Percentiles rank a stretch among this genome's conserved stretches.
Conservation (phyloP, 1,284 basidiomycete species). For the Sporisorium iseilematis-ciliati region DNA sequence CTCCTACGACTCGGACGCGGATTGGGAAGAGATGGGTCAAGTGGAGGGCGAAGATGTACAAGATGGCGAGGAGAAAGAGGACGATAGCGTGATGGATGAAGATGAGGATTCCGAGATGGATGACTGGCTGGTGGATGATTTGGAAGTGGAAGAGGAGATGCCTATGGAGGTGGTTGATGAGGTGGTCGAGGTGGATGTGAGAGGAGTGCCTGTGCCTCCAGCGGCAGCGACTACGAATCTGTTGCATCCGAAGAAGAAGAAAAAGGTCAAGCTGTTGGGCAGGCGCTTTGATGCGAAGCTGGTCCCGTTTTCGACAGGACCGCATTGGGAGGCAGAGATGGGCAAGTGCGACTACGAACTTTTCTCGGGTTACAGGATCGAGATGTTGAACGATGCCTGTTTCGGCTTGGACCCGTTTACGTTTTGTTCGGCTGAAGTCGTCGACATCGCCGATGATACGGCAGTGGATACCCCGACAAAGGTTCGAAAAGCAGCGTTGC, state of each 20-base stretch:
- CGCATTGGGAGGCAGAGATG: slow-evolving; percentile 62
- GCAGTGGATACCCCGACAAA: slow-evolving; percentile 19
- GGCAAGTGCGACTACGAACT: slow-evolving; percentile 54
- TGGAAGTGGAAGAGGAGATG: slow-evolving; percentile 64
- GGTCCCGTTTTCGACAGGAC: slow-evolving; percentile 64
- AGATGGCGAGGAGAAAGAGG: slow-evolving; percentile 58
- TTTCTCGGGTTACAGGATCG: slow-evolving; percentile 62
- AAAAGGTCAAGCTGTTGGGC: slow-evolving; percentile 64
- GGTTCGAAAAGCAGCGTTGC: slow-evolving; percentile 23
- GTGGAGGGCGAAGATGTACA: slow-evolving; percentile 65
- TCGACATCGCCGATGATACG: slow-evolving; percentile 9
- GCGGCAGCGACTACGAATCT: slow-evolving; percentile 25
- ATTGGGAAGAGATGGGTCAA: slow-evolving; percentile 66
- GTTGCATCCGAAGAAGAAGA: slow-evolving; percentile 63
- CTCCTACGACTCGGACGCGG: slow-evolving; percentile 66
- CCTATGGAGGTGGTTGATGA: slow-evolving; percentile 41
- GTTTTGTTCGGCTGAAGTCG: slow-evolving; percentile 37
- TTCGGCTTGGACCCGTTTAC: slow-evolving; percentile 66
- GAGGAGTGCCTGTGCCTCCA: slow-evolving; percentile 31
- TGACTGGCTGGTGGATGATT: slow-evolving; percentile 68
- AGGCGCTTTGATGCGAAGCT: slow-evolving; percentile 65
- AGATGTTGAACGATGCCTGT: slow-evolving; percentile 61
- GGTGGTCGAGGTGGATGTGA: slow-evolving; percentile 50
- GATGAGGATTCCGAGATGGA: slow-evolving; percentile 67
- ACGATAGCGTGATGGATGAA: slow-evolving; percentile 49